A percentile compares a stretch with the other conserved stretches of the same genome.
These are phyloP conservation scores for Yamadazyma trypodendri DNA, from an alignment of 1,139 yeast species.

Conservation along the genomic window DNA sequence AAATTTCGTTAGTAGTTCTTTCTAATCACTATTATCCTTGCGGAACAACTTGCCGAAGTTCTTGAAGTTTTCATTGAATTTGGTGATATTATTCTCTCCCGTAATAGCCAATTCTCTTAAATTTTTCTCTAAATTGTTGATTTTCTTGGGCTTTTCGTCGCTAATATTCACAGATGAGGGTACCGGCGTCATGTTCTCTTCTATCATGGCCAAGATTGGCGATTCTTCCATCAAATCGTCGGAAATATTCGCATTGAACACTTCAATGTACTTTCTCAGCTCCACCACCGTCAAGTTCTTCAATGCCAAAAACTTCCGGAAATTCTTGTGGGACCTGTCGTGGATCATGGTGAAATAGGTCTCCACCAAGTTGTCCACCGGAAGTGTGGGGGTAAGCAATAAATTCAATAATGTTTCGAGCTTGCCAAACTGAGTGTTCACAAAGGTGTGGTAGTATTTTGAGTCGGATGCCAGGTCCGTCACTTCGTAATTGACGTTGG, in stretches of 20 bases:
- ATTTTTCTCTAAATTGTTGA: constrained; percentile 55
- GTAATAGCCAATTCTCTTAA: constrained; percentile 51
- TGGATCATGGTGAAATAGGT: constrained; percentile 67
- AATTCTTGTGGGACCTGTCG: constrained; percentile 63
- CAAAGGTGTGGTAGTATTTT: constrained; percentile 43
- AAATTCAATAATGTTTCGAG: constrained; percentile 67
- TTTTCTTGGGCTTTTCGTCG: constrained; percentile 35
- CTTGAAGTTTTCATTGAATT: constrained; percentile 58
- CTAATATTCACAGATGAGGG: constrained; percentile 12
- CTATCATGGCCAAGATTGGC: constrained; percentile 15
- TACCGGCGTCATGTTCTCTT: constrained; percentile 11
- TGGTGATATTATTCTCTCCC: constrained; percentile 57
- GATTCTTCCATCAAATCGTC: constrained; percentile 21
- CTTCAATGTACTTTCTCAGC: constrained; percentile 56
- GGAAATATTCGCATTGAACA: constrained; percentile 59
- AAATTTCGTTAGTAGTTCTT: too few species aligned
- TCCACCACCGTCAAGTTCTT: constrained; percentile 49
- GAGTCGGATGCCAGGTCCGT: constrained; percentile 4
- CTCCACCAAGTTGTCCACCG: constrained; percentile 61
- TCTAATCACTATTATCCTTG: constrained; percentile 28
- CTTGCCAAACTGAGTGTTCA: constrained; percentile 48
- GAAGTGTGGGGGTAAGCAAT: constrained; percentile 60
- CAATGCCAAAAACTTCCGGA: constrained; percentile 60
- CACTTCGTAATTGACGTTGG: constrained; percentile 31
- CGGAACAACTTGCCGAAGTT: constrained; percentile 60